Evolutionary conservation across 306 rosid species (phyloP), one percentile per base, ranked within the genome.

Genomic region (Cicer chorassanicum): DNA sequence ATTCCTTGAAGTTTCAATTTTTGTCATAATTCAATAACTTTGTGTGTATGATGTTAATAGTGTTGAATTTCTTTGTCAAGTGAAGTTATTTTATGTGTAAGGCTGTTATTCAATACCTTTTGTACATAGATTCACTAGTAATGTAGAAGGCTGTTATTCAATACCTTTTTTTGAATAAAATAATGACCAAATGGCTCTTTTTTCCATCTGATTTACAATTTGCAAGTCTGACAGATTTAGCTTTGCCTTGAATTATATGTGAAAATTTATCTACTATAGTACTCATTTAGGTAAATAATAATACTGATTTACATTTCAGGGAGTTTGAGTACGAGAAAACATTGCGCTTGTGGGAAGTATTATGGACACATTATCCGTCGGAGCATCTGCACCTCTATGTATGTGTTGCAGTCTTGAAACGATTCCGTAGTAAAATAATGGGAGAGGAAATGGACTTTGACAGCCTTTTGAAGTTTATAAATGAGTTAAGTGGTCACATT

Each of bases 381-480:
- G 99, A 95, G 88, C 99, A 95, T 84, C 82, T 95, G 75, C 99
- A 95, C 85, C 88, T 95, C 40, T 95, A 92, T 77, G 80, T 90
- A 2, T 92, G 97, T 76, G 98, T 95, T 43, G 98, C 97, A 8
- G 74, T 95, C 80, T 83, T 95, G 90, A 95, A 95, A 81, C 89
- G 97, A 56, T 81, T 80, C 70, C 95, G 96, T 9, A 71, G n/a
- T 65, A 89, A 85, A 80, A 95, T 95, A 82, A 89, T 92, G 38
- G 92, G 90, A 66, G 98, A 92, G 84, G 90, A 73, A 84, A 95
- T 95, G 99, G 99, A 95, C 86, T 95, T 95, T 2, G 99, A 95
- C 87, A 83, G 91, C 40, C 98, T 95, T 46, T 78, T 95, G 96
- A 92, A 92, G 83, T 95, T 95, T 80, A 90, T 95, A 42, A 95